A percentile compares a stretch with the other conserved stretches of the same genome.
phyloP scores from a whole-genome alignment of 2,329 filamentous ascomycete species.

The Pyrenophora teres region DNA sequence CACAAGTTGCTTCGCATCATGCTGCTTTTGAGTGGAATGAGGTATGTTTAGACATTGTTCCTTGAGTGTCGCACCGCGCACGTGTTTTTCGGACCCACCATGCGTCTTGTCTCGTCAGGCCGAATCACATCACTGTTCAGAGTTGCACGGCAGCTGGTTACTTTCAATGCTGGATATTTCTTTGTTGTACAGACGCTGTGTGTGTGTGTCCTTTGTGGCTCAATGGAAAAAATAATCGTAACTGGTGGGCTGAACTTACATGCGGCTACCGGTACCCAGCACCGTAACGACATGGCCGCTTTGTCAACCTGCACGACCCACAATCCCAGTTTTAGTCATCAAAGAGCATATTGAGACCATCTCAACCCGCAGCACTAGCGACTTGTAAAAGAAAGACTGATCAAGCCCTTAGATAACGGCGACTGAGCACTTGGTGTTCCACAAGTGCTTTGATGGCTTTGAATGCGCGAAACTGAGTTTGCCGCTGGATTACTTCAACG shows the following conservation, averaged over 20 bases:
- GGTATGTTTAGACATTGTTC: conserved; percentile 24
- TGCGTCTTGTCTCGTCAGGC: conserved; percentile 11
- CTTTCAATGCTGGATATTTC: not conserved
- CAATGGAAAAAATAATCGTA: not conserved
- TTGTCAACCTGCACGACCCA: not conserved
- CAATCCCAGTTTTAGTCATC: not conserved
- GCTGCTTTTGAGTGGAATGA: conserved; percentile 26
- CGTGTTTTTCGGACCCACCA: conserved; percentile 6
- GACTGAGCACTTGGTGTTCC: conserved; percentile 35
- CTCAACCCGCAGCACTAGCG: not conserved
- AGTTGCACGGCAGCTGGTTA: conserved; percentile 6
- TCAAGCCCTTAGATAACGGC: conserved; percentile 28
- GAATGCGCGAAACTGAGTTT: conserved; percentile 45
- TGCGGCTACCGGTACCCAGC: not conserved
- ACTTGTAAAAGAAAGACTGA: conserved; percentile 15
- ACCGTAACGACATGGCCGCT: not conserved
- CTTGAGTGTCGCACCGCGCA: conserved; percentile 4
- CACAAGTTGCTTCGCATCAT: conserved; percentile 4
- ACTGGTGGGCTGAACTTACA: not conserved
- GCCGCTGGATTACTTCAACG: conserved; percentile 47
- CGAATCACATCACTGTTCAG: not conserved
- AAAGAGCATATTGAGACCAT: not conserved
- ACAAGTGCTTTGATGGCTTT: conserved; percentile 37
- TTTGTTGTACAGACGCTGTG: not conserved
- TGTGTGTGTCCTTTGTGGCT: not conserved